Evolutionary conservation across 2,329 filamentous ascomycete species (phyloP).

Genomic region (Phyllosticta capitalensis): DNA sequence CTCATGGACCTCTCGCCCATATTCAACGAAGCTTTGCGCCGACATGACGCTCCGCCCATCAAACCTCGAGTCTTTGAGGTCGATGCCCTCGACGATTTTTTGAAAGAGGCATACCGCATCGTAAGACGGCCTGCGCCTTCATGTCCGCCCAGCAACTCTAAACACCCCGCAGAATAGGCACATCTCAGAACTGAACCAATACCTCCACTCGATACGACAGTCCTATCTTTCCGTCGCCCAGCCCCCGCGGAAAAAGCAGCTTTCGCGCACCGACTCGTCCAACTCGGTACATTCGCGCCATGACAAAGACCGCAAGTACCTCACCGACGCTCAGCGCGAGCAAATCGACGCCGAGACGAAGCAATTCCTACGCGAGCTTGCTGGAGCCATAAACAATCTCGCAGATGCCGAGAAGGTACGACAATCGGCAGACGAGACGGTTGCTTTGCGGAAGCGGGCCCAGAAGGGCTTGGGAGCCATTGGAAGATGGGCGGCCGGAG

Average conservation of each 20-base stretch:
- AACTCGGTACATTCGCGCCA: slow-evolving; percentile 21
- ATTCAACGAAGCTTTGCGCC: slow-evolving; percentile 59
- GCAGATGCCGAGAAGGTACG: slow-evolving; percentile 75
- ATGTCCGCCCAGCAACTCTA: slow-evolving; percentile 14
- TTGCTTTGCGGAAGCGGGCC: slow-evolving; percentile 62
- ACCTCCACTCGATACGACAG: slow-evolving; percentile 75
- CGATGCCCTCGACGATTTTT: slow-evolving; percentile 63
- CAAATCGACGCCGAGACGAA: slow-evolving; percentile 83
- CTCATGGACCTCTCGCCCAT: slow-evolving; percentile 53
- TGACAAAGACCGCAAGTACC: slow-evolving; percentile 42
- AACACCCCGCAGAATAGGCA: slow-evolving; percentile 60
- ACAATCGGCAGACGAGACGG: slow-evolving; percentile 60
- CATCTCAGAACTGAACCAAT: slow-evolving; percentile 67
- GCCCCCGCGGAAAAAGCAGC: slow-evolving; percentile 45
- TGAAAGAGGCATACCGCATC: slow-evolving; percentile 90
- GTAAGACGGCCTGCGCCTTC: slow-evolving; percentile 42
- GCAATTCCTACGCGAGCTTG: slow-evolving; percentile 73
- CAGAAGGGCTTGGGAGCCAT: slow-evolving; percentile 52
- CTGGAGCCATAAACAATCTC: slow-evolving; percentile 68
- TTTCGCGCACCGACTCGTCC: slow-evolving; percentile 27
- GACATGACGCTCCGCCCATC: slow-evolving; percentile 46
- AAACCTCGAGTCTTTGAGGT: slow-evolving; percentile 33
- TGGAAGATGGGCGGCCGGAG: slow-evolving; percentile 59
- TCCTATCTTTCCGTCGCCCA: slow-evolving; percentile 80
- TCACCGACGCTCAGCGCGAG: slow-evolving; percentile 76